A percentile compares a stretch with the other conserved stretches of the same genome.
phyloP scores from a whole-genome alignment of 305 asterid genomes.

The Ilex paraguariensis region DNA sequence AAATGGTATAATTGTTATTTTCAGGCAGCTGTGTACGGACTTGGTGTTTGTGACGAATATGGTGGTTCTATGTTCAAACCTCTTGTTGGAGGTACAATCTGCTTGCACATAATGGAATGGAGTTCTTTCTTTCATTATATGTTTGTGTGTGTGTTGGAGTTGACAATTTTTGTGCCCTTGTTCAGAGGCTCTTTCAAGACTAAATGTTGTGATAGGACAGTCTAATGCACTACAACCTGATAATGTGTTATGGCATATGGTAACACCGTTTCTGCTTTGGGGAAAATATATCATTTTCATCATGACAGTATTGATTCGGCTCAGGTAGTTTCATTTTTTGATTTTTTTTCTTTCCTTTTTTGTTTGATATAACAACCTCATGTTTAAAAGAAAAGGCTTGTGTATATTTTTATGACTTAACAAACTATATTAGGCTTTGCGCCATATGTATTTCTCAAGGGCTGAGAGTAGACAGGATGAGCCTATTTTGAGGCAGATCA shows the following conservation, averaged over 20 bases:
- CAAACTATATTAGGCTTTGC: too few relatives aligned
- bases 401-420: too few relatives aligned
- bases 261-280: slow-evolving; percentile 89
- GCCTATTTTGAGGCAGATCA: too few relatives aligned
- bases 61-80: slow-evolving; percentile 82
- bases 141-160: slow-evolving; percentile 1
- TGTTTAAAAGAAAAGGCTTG: too few relatives aligned
- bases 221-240: slow-evolving; percentile 73
- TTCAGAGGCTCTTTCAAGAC: slow-evolving; percentile 91
- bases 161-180: slow-evolving; percentile 14
- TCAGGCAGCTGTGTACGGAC: slow-evolving; percentile 99
- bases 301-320: slow-evolving; percentile 83
- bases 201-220: slow-evolving; percentile 68
- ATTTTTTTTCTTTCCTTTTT: slow-evolving; percentile 1
- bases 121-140: too few relatives aligned
- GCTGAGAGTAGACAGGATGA: too few relatives aligned
- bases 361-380: too few relatives aligned
- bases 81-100: slow-evolving; percentile 72
- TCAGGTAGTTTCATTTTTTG: slow-evolving; percentile 39
- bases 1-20: slow-evolving; percentile 8
- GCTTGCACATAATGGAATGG: slow-evolving; percentile 1
- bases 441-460: too few relatives aligned
- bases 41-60: slow-evolving; percentile 92
- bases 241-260: slow-evolving; percentile 86
- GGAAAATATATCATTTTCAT: slow-evolving; percentile 85